These are phyloP conservation scores for Arabidopsis arenosa DNA, from an alignment of 345 rosid species.

Conservation along the genomic window DNA sequence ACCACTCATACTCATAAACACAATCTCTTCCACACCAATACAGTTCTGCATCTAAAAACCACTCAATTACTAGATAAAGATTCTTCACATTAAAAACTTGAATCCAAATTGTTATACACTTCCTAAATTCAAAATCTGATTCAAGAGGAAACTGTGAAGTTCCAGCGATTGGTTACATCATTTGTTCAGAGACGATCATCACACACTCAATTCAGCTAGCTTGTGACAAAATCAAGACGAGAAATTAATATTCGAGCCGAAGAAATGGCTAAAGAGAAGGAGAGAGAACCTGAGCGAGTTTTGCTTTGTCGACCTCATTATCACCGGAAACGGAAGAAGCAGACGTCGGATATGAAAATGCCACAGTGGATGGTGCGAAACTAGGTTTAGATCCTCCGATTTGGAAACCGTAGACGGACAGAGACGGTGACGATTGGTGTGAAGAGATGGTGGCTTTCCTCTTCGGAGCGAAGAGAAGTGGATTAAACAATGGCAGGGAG, in stretches of 20 bases:
- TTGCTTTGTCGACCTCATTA: constrained; percentile 65
- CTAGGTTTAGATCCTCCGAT: constrained; percentile 44
- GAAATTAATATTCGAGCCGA: not conserved
- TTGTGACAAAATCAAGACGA: not conserved
- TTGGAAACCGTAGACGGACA: constrained; percentile 38
- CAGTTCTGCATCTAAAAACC: no score
- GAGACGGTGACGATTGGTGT: constrained; percentile 29
- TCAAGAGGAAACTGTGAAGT: no score
- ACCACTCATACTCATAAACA: constrained; percentile 3
- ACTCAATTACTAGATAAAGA: not conserved
- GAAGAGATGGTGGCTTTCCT: constrained; percentile 32
- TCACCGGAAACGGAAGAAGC: constrained; percentile 48
- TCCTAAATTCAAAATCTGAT: constrained; percentile 19
- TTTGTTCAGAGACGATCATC: constrained; percentile 7
- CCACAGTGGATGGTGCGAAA: constrained; percentile 30
- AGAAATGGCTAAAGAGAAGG: constrained; percentile 1
- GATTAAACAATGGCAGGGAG: constrained; percentile 23
- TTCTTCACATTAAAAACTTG: constrained; percentile 6
- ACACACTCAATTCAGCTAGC: constrained; percentile 17
- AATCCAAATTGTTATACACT: constrained; percentile 1
- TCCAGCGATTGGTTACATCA: not conserved
- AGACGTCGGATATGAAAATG: constrained; percentile 49
- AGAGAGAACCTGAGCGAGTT: constrained; percentile 71
- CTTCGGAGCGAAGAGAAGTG: constrained; percentile 33
- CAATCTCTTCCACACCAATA: constrained; percentile 8